phyloP scores from a whole-genome alignment of 257 asterid genomes.

The Plantago major region DNA sequence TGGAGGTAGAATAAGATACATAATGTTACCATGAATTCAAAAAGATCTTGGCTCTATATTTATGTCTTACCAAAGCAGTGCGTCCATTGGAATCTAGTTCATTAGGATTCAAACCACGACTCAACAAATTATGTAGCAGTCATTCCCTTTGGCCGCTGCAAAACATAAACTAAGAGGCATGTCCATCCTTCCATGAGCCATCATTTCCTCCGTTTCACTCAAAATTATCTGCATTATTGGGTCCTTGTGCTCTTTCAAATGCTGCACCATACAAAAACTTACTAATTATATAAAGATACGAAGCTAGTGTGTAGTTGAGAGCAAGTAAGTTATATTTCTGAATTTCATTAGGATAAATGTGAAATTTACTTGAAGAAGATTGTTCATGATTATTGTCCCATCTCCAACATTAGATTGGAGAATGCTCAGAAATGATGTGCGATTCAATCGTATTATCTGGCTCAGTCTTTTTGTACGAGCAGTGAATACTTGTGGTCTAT shows the following conservation, averaged over 20 bases:
- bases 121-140: slow-evolving; percentile 57
- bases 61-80: slow-evolving; percentile 46
- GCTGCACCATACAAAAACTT: slow-evolving; percentile 33
- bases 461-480: slow-evolving; percentile 67
- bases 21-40: not conserved
- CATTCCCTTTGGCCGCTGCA: slow-evolving; percentile 77
- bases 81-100: slow-evolving; percentile 61
- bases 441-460: slow-evolving; percentile 70
- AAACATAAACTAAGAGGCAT: slow-evolving; percentile 81
- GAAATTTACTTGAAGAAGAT: slow-evolving; percentile 60
- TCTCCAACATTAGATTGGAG: slow-evolving; percentile 78
- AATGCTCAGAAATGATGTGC: slow-evolving; percentile 54
- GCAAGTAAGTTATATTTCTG: too few species aligned
- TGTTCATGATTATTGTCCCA: slow-evolving; percentile 71
- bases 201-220: slow-evolving; percentile 59
- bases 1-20: slow-evolving; percentile 12
- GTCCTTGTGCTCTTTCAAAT: slow-evolving; percentile 49
- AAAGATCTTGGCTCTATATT: not conserved
- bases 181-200: slow-evolving; percentile 77
- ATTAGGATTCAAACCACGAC: slow-evolving; percentile 60
- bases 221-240: slow-evolving; percentile 50
- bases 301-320: too few species aligned
- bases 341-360: too few species aligned
- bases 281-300: not conserved
- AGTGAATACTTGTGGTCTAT: slow-evolving; percentile 62